Conservation (phyloP, 345 rosid species). For the Camelina neglecta region DNA sequence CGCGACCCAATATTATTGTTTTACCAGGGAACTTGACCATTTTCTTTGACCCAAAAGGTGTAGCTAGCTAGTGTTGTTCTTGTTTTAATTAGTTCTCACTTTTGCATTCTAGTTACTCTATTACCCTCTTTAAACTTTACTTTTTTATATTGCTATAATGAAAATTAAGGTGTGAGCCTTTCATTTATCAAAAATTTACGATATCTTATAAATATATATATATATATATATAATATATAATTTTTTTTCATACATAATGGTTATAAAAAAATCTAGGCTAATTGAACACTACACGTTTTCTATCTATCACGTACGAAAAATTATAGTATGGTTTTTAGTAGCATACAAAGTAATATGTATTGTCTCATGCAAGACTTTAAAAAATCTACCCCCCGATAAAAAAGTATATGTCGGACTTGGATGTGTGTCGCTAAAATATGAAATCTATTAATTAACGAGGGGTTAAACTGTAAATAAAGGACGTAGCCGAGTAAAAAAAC, state of each 20-base stretch:
- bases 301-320: background rate
- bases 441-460: background rate
- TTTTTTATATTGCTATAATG: background rate
- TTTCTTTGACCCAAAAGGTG: constrained; percentile 46
- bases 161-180: background rate
- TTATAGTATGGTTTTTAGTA: background rate
- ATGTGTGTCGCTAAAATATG: background rate
- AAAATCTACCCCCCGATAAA: background rate
- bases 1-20: constrained; percentile 10
- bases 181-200: background rate
- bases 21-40: constrained; percentile 34
- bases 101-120: constrained; percentile 31
- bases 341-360: background rate
- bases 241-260: background rate
- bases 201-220: background rate
- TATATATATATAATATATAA: background rate
- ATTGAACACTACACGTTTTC: background rate
- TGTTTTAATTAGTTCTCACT: constrained; percentile 19
- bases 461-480: constrained; percentile 3
- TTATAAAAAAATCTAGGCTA: background rate
- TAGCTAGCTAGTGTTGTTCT: constrained; percentile 11
- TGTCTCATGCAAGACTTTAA: background rate
- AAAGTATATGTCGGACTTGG: background rate
- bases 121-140: background rate
- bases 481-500: constrained; percentile 18